Evolutionary conservation across 1,284 basidiomycete genomes (phyloP).

Genomic region (Tilletia indica): DNA sequence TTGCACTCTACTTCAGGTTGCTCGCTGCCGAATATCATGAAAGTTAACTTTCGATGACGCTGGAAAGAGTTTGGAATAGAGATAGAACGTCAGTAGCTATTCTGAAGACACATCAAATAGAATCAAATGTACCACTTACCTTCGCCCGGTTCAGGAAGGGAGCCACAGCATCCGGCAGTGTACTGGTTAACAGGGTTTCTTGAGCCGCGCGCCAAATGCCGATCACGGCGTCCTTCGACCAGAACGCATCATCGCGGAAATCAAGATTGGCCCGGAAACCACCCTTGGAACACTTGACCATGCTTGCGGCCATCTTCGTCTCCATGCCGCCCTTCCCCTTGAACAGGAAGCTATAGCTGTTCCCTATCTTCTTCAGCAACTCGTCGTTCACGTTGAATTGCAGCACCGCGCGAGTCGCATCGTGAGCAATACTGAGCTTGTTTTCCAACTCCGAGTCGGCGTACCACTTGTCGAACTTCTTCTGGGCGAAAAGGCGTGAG

Average conservation of each 20-base stretch:
- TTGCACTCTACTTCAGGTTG: conserved; percentile 2
- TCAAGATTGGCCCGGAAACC: not conserved
- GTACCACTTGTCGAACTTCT: conserved; percentile 7
- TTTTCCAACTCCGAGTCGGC: not conserved
- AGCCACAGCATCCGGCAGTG: conserved; percentile 2
- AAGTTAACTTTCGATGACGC: not conserved
- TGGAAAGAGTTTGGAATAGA: not conserved
- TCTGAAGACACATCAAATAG: not conserved
- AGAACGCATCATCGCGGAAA: not conserved
- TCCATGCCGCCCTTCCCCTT: not conserved
- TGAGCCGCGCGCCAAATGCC: not conserved
- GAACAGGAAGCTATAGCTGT: conserved; percentile 5
- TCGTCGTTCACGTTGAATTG: conserved; percentile 9
- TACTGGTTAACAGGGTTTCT: not conserved
- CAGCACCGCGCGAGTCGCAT: conserved; percentile 3
- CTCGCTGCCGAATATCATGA: conserved; percentile 13
- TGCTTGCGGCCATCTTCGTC: not conserved
- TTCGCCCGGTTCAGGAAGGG: conserved; percentile 13
- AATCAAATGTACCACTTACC: not conserved
- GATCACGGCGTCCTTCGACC: conserved; percentile 3
- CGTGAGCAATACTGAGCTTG: conserved; percentile 4
- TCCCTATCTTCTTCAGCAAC: not conserved
- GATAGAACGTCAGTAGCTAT: not conserved
- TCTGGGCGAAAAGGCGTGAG: not conserved
- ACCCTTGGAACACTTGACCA: not conserved